phyloP scores from a whole-genome alignment of 345 rosid species.

The Kandelia obovata region DNA sequence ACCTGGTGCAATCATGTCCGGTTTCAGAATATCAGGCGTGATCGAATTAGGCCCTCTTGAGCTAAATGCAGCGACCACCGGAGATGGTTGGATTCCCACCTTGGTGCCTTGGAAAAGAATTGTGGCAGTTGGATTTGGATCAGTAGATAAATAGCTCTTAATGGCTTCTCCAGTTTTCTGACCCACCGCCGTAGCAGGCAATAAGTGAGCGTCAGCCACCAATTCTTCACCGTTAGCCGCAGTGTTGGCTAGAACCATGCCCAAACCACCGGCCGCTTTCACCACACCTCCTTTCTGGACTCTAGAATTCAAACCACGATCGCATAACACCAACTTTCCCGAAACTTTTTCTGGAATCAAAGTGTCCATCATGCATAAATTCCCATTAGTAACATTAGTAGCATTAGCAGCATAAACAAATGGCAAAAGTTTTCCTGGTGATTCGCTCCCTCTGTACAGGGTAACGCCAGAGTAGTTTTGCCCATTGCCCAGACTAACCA shows the following conservation, averaged over 20 bases:
- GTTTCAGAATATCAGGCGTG: slow-evolving; percentile 23
- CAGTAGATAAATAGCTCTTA: slow-evolving; percentile 15
- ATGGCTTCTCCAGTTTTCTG: slow-evolving; percentile 21
- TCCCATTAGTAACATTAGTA: slow-evolving; percentile 21
- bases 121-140: slow-evolving; percentile 25
- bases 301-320: slow-evolving; percentile 29
- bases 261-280: slow-evolving; percentile 29
- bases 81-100: slow-evolving; percentile 30
- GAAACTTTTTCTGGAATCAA: slow-evolving; percentile 27
- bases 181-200: slow-evolving; percentile 30
- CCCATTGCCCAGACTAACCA: slow-evolving; percentile 58
- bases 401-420: slow-evolving; percentile 31
- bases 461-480: slow-evolving; percentile 26
- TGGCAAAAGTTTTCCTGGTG: slow-evolving; percentile 19
- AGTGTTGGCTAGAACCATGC: slow-evolving; percentile 31
- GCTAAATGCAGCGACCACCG: slow-evolving; percentile 33
- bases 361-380: slow-evolving; percentile 26
- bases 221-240: slow-evolving; percentile 27
- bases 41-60: slow-evolving; percentile 30
- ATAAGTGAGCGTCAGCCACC: slow-evolving; percentile 28
- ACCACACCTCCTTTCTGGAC: slow-evolving; percentile 31
- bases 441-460: slow-evolving; percentile 10
- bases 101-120: slow-evolving; percentile 29
- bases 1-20: slow-evolving; percentile 32
- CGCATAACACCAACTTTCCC: slow-evolving; percentile 29